Evolutionary conservation across 2,329 filamentous ascomycete genomes (phyloP), one percentile per base, ranked within the genome.

Genomic region (Colletotrichum plurivorum): DNA sequence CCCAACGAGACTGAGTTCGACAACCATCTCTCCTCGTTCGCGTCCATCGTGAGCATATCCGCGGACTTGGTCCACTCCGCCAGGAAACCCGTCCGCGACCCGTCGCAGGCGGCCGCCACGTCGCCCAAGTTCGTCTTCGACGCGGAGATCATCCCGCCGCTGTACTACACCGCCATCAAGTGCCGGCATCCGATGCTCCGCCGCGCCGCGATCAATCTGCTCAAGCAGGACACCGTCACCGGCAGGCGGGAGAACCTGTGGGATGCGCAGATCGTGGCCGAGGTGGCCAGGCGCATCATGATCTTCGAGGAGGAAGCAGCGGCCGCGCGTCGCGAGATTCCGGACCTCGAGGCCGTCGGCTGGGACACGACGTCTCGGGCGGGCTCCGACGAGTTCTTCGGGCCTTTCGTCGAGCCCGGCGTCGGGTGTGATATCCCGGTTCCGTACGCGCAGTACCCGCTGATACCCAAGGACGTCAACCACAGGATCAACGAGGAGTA

Each of bases 151-250:
- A 76, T 84, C 27, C 79, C 81, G 0, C 79, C 82, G 0, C 71
- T 85, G 0, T 84, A 82, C 71, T 85, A 81, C 71, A 78, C 80
- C 7, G 78, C 75, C 0, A 72, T 75, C 43, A 82, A 81, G 59
- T 84, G 81, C 56, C 76, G 82, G 1, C 82, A 84, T 65, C 85
- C 79, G 0, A 73, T 79, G 16, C 75, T 84, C 5, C 72, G 83
- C 13, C 76, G 81, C 1, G 77, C 80, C 1, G 83, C 82, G 0
- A 73, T 83, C 0, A 73, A 76, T 13, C 75, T 84, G 12, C 73
- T 84, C 10, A 75, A 73, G 6, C 72, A 76, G 4, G 73, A 77
- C 2, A 72, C 78, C 51, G 73, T 78, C 56, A 73, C 73, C 16
- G 72, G 78, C 39, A 74, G 81, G 5, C 73, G 78, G 7, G 83